Evolutionary conservation across 2,329 filamentous ascomycete species (phyloP).

Genomic region (Stenocarpella maydis): DNA sequence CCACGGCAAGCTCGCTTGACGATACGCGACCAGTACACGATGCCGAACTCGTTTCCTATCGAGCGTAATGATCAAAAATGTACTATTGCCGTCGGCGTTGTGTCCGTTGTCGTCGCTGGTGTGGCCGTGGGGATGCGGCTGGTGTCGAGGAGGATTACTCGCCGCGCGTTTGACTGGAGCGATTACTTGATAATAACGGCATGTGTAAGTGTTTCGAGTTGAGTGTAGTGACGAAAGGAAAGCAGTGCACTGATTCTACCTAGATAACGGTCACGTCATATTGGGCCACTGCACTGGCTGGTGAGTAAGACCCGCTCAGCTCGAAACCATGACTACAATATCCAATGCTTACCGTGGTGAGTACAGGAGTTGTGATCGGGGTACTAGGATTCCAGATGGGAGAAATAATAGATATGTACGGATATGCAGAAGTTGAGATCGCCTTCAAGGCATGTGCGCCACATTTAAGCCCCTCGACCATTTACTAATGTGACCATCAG

Average conservation of each 20-base stretch:
- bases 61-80: slow-evolving; percentile 3
- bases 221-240: accelerated
- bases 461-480: neutral
- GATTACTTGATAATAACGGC: slow-evolving; percentile 17
- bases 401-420: slow-evolving; percentile 17
- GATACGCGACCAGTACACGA: neutral
- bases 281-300: slow-evolving; percentile 21
- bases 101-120: slow-evolving; percentile 1
- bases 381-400: slow-evolving; percentile 4
- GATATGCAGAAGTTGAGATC: slow-evolving; percentile 1
- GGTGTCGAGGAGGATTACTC: slow-evolving; percentile 2
- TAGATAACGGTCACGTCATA: slow-evolving; percentile 8
- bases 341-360: neutral
- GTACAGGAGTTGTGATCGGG: slow-evolving; percentile 2
- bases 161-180: slow-evolving; percentile 6
- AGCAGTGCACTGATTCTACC: neutral
- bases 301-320: neutral
- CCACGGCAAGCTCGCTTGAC: slow-evolving; percentile 1
- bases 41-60: slow-evolving; percentile 22
- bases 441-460: neutral
- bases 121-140: slow-evolving; percentile 23
- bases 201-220: neutral
- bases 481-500: neutral
- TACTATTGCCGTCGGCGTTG: slow-evolving; percentile 11
- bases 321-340: too few relatives aligned